Evolutionary conservation across 441 rosid species (phyloP), one percentile per base, ranked within the genome.

Genomic region (Cnidoscolus chayamansa): DNA sequence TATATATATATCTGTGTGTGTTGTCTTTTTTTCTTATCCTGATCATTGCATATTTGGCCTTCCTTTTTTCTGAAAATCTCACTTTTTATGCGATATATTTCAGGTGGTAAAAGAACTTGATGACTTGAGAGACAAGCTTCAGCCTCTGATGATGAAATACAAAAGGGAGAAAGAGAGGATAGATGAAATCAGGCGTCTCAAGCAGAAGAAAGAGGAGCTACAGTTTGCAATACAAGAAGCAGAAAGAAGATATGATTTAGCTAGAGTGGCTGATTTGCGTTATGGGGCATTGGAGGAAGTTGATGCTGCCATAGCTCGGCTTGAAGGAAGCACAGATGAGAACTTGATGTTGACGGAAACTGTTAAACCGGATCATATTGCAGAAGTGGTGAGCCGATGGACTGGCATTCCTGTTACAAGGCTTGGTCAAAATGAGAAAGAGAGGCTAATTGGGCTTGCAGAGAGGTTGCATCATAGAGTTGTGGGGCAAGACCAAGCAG

Each of bases 351-450:
- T 92, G 32, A 94, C 98, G 0, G 97, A 94, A 74, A 86, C 88
- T 1, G 98, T 94, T 59, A 91, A 88, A 16, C 97, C 98, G 0
- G 98, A 94, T 2, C 98, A 94, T 6, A 94, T 94, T 58, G 96
- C 97, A 0, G 98, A 94, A 76, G 98, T 92, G 9, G 98, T 92
- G 66, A 86, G 97, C 76, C 90, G 97, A 9, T 94, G 98, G 98
- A 94, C 98, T 7, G 98, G 98, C 50, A 88, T 94, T 57, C 98
- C 98, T 31, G 96, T 94, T 8, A 94, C 94, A 12, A 88, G 98
- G 77, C 97, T 94, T 0, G 97, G 98, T 37, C 94, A 89, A 83
- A 85, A 89, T 35, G 98, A 92, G 10, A 94, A 90, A 58, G 93
- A 85, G 54, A 86, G 94, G 83, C 61, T 94, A 60, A 85, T 89